These are phyloP conservation scores for Annona cherimola DNA, from an alignment of 164 flowering plant genomes.

Conservation along the genomic window DNA sequence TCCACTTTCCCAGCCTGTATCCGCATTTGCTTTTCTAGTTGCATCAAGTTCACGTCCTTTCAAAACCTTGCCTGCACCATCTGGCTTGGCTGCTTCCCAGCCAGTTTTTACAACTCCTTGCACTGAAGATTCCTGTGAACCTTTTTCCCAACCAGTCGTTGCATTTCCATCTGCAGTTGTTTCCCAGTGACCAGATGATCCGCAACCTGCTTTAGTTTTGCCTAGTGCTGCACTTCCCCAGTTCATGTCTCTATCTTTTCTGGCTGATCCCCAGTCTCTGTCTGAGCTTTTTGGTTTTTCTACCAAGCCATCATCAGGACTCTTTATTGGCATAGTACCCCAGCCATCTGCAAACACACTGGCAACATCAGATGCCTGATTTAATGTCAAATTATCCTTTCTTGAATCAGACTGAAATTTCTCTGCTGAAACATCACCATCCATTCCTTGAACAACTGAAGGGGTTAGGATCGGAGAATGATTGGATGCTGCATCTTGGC, in stretches of 20 bases:
- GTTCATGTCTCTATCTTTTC: background rate
- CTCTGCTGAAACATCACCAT: background rate
- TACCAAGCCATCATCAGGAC: background rate
- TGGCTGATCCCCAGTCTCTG: background rate
- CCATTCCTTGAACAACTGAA: background rate
- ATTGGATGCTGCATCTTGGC: background rate
- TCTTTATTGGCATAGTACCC: background rate
- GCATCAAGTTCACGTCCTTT: background rate
- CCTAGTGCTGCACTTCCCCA: background rate
- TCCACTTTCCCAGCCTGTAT: slow-evolving; percentile 15
- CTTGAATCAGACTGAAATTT: background rate
- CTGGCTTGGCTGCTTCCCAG: slow-evolving; percentile 32
- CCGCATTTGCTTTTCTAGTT: background rate
- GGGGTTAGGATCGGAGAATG: background rate
- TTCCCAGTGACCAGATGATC: background rate
- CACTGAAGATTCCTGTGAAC: slow-evolving; percentile 14
- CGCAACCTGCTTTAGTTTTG: background rate
- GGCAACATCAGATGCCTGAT: background rate
- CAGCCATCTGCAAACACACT: slow-evolving; percentile 4
- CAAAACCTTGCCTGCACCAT: background rate
- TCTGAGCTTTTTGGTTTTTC: slow-evolving; percentile 4
- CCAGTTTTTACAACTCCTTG: slow-evolving; percentile 37
- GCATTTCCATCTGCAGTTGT: slow-evolving; percentile 18
- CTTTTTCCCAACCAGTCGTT: slow-evolving; percentile 29
- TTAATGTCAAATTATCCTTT: background rate